These are phyloP conservation scores for Quercus suber DNA, from an alignment of 306 rosid genomes.

Conservation along the genomic window DNA sequence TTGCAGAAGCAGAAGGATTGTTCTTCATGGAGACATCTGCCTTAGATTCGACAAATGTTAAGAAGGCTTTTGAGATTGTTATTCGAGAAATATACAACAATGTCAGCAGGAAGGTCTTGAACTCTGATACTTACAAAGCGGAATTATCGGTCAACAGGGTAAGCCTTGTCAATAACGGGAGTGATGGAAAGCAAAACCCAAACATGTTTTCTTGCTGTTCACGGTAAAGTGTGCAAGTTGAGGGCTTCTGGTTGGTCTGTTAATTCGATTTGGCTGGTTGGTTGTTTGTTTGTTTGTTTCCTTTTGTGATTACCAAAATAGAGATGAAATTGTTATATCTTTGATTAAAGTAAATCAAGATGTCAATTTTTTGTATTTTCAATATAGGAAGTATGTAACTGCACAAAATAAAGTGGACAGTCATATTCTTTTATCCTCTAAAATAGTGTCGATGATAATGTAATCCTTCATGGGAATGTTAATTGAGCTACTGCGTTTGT, in stretches of 20 bases:
- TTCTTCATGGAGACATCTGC: slow-evolving; percentile 99
- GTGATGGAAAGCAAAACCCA: slow-evolving; percentile 46
- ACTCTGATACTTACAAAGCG: slow-evolving; percentile 88
- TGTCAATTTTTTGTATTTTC: slow-evolving; percentile 29
- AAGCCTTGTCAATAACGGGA: slow-evolving; percentile 70
- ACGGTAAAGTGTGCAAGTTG: slow-evolving; percentile 32
- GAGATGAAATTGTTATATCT: slow-evolving; percentile 25
- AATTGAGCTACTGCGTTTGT: neutral
- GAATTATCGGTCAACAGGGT: slow-evolving; percentile 89
- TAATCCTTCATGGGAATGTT: neutral
- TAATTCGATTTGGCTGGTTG: slow-evolving; percentile 25
- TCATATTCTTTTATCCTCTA: slow-evolving; percentile 21
- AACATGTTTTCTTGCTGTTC: slow-evolving; percentile 78
- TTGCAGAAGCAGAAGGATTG: slow-evolving; percentile 88
- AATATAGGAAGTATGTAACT: slow-evolving; percentile 27
- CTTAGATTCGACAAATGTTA: slow-evolving; percentile 78
- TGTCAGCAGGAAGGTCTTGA: slow-evolving; percentile 89
- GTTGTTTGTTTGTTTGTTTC: slow-evolving; percentile 25
- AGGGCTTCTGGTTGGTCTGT: slow-evolving; percentile 27
- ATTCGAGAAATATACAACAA: slow-evolving; percentile 85
- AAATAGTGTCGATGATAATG: neutral
- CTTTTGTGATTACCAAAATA: slow-evolving; percentile 37
- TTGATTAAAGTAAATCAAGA: slow-evolving; percentile 28
- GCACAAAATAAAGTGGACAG: slow-evolving; percentile 24
- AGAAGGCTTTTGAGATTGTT: slow-evolving; percentile 79